phyloP scores from a whole-genome alignment of 2,329 filamentous ascomycete genomes.

The Aureobasidium sp. region DNA sequence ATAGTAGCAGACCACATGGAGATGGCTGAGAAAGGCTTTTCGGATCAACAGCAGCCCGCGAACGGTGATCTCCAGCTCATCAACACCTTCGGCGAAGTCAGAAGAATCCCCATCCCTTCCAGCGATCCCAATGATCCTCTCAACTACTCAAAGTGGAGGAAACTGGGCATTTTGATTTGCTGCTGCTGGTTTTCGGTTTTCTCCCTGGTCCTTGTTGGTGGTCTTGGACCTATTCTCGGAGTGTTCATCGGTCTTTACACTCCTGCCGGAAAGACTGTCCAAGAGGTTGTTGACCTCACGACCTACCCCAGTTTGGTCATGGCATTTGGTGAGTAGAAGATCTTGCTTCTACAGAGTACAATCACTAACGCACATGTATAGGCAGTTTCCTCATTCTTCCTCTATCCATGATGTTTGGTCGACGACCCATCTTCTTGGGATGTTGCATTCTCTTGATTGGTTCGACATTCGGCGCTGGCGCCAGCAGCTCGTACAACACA shows the following conservation, averaged over 20 bases:
- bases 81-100: constrained; percentile 17
- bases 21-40: background rate
- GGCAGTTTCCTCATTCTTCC: constrained; percentile 32
- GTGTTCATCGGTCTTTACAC: constrained; percentile 29
- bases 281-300: constrained; percentile 28
- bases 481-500: constrained; percentile 27
- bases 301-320: constrained; percentile 35
- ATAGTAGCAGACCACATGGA: constrained; percentile 13
- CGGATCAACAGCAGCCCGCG: background rate
- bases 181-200: constrained; percentile 29
- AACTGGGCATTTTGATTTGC: constrained; percentile 23
- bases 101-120: constrained; percentile 21
- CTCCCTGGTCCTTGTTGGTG: constrained; percentile 43
- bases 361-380: background rate
- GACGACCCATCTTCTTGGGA: constrained; percentile 30
- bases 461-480: constrained; percentile 29
- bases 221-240: constrained; percentile 35
- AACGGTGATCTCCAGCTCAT: constrained; percentile 19
- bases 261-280: constrained; percentile 19
- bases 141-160: constrained; percentile 25
- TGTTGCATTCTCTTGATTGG: constrained; percentile 25
- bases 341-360: too few species aligned
- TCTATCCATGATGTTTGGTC: constrained; percentile 31
- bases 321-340: constrained; percentile 25
- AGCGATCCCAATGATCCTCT: constrained; percentile 23